These are phyloP conservation scores for Kalmanozyma brasiliensis DNA, from an alignment of 1,284 basidiomycete species.

Conservation along the genomic window DNA sequence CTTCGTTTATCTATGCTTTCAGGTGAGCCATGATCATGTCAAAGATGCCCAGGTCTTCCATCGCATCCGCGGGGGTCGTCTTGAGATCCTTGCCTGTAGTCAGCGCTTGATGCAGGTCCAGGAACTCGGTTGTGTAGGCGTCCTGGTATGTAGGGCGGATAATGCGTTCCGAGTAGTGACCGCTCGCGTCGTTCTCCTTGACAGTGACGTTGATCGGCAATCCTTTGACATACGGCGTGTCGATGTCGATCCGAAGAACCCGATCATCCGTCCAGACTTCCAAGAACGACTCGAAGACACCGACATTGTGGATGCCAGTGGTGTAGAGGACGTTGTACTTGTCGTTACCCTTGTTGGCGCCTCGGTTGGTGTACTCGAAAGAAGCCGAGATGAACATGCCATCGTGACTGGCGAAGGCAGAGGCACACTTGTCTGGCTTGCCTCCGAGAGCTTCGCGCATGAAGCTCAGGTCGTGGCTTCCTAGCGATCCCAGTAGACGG, in stretches of 20 bases:
- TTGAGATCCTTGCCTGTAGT: constrained; percentile 24
- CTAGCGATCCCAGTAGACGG: constrained; percentile 67
- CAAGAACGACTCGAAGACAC: constrained; percentile 70
- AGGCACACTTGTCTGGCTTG: constrained; percentile 34
- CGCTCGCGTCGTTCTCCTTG: constrained; percentile 60
- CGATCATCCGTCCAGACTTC: constrained; percentile 69
- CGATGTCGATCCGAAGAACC: constrained; percentile 67
- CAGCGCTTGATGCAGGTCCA: constrained; percentile 64
- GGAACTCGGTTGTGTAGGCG: constrained; percentile 68
- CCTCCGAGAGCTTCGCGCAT: constrained; percentile 68
- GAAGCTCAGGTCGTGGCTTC: constrained; percentile 69
- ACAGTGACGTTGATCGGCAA: constrained; percentile 68
- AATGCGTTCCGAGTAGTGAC: constrained; percentile 53
- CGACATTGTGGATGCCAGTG: constrained; percentile 64
- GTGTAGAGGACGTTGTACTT: constrained; percentile 49
- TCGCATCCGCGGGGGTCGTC: constrained; percentile 45
- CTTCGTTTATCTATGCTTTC: background rate
- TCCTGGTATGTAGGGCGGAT: constrained; percentile 69
- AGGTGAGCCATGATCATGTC: constrained; percentile 66
- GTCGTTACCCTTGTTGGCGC: constrained; percentile 20
- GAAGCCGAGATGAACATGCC: constrained; percentile 52
- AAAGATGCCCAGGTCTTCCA: constrained; percentile 66
- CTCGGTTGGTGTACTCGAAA: constrained; percentile 36
- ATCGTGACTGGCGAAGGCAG: constrained; percentile 40
- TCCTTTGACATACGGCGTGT: constrained; percentile 69